A percentile compares a stretch with the other conserved stretches of the same genome.
Conservation (phyloP, 306 rosid genomes). For the Quillaja saponaria region DNA sequence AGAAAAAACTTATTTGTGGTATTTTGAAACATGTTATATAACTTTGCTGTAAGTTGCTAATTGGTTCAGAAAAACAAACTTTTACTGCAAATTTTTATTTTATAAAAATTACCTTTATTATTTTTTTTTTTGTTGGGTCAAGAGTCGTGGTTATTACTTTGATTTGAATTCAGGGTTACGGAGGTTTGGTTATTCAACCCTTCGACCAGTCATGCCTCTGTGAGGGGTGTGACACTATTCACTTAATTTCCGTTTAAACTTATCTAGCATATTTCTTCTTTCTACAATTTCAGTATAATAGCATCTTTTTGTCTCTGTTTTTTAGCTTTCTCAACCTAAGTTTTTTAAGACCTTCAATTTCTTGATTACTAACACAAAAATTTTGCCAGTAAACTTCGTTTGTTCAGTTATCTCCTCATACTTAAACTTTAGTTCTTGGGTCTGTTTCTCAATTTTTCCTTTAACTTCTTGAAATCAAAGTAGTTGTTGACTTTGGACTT, state of each 20-base stretch:
- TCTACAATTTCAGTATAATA: conserved; percentile 52
- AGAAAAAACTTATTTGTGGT: too few species aligned
- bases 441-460: conserved; percentile 43
- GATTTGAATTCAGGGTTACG: too few species aligned
- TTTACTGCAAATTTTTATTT: too few species aligned
- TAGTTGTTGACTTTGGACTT: conserved; percentile 31
- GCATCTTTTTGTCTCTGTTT: conserved; percentile 44
- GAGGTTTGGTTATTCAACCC: too few species aligned
- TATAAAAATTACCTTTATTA: too few species aligned
- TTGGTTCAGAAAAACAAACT: too few species aligned
- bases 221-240: too few species aligned
- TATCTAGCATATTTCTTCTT: conserved; percentile 46
- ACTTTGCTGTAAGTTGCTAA: too few species aligned
- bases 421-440: conserved; percentile 40
- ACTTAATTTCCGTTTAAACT: conserved; percentile 72
- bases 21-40: too few species aligned
- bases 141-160: too few species aligned
- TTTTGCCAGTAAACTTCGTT: conserved; percentile 37
- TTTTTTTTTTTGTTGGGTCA: too few species aligned
- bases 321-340: conserved; percentile 30
- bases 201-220: too few species aligned
- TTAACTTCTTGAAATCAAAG: conserved; percentile 50
- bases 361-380: conserved; percentile 35
- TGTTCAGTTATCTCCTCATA: conserved; percentile 47
- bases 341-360: conserved; percentile 50